A percentile compares a stretch with the other conserved stretches of the same genome.
Evolutionary conservation across 1,284 basidiomycete species (phyloP).

Genomic region (Boletus mariae): DNA sequence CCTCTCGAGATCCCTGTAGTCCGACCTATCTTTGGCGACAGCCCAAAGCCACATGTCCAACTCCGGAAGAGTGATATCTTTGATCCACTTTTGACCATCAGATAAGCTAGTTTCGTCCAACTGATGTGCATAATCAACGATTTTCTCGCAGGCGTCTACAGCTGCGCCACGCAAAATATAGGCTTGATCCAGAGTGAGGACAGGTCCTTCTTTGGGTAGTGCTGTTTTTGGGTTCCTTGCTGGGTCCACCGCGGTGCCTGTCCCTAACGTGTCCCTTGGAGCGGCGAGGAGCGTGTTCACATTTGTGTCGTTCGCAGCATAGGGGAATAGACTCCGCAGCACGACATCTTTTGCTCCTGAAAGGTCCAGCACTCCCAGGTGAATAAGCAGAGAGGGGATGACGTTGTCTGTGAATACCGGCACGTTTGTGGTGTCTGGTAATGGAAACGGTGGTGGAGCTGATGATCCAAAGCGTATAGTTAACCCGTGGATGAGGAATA

Average conservation of each 20-base stretch:
- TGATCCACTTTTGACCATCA: conserved; percentile 47
- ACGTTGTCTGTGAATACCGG: conserved; percentile 89
- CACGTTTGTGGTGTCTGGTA: conserved; percentile 54
- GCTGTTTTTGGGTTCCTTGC: conserved; percentile 21
- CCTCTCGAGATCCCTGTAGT: conserved; percentile 60
- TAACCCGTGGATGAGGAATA: conserved; percentile 77
- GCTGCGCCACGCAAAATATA: conserved; percentile 79
- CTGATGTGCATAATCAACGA: conserved; percentile 52
- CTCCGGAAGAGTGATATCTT: conserved; percentile 53
- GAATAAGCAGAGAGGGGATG: conserved; percentile 76
- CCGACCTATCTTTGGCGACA: conserved; percentile 67
- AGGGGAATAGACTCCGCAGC: conserved; percentile 45
- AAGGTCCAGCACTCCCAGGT: conserved; percentile 72
- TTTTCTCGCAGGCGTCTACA: conserved; percentile 70
- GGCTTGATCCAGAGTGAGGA: conserved; percentile 57
- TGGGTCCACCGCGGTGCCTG: conserved; percentile 5
- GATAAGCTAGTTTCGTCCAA: conserved; percentile 35
- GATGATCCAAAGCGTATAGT: conserved; percentile 56
- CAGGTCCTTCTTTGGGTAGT: conserved; percentile 57
- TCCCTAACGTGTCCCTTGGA: conserved; percentile 17
- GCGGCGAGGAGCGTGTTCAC: conserved; percentile 41
- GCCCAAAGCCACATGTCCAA: conserved; percentile 76
- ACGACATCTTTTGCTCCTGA: conserved; percentile 40
- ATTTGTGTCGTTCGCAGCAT: conserved; percentile 36
- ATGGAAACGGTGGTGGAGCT: conserved; percentile 51